Evolutionary conservation across 1,284 basidiomycete species (phyloP), one percentile per base, ranked within the genome.

Genomic region (Ganoderma lingzhi): DNA sequence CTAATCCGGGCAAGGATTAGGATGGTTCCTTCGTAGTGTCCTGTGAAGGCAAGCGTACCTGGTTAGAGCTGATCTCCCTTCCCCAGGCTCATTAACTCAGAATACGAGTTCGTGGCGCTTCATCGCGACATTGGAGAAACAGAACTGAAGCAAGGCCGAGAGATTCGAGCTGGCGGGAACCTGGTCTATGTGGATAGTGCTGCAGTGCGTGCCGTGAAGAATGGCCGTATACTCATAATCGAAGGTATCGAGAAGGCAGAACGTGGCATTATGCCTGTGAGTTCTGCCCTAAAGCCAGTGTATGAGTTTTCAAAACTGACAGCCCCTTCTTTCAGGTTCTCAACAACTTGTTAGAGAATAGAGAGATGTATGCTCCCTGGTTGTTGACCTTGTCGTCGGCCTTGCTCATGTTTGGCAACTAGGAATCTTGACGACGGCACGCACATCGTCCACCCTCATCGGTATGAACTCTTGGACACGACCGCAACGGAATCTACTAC

Each of bases 171-270:
- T 17, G 88, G 88, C 37, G 89, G 89, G 41, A 88, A 86, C 68
- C 80, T 91, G 2, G 83, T 87, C 17, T 90, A 90, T 72, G 86
- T 90, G 19, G 89, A 91, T 73, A 90, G 88, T 74, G 85, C 89
- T 10, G 87, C 89, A 0, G 89, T 91, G 0, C 84, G 84, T 59
- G 89, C 89, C 2, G 89, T 87, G n/a, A 91, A 90, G 74, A 80
- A 87, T 71, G 89, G 89, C 6, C 84, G 89, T 2, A 76, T 91
- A n/a, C 81, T 91, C 23, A 89, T 91, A 65, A 79, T 90, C 63
- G 90, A 91, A 76, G 90, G 89, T 14, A 88, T 91, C 74, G 89
- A 91, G 78, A 90, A 90, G 78, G 89, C 89, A 6, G 89, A 91
- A 74, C 84, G 90, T 39, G 90, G 90, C 23, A 83, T 83, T 30